These are phyloP conservation scores for Chaetomium fimeti DNA, from an alignment of 495 filamentous ascomycete species.

Conservation along the genomic window DNA sequence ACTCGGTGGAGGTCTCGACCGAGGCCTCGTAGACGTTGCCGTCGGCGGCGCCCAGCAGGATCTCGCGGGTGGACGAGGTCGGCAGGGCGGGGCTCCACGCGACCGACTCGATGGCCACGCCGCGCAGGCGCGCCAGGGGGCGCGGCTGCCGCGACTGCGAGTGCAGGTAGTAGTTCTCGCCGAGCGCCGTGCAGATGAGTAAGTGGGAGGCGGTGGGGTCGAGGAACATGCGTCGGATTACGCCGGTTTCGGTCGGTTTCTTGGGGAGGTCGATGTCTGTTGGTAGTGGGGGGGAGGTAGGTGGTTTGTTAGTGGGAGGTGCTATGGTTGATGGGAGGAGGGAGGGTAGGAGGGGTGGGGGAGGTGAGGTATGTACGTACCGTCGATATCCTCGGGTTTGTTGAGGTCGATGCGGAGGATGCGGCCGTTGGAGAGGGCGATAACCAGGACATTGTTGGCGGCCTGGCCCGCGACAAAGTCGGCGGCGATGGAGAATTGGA, in stretches of 20 bases:
- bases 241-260: conserved; percentile 81
- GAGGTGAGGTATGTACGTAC: conserved; percentile 44
- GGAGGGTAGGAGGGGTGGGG: not conserved
- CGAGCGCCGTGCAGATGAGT: conserved; percentile 83
- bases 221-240: conserved; percentile 93
- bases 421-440: conserved; percentile 83
- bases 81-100: conserved; percentile 98
- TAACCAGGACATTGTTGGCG: conserved; percentile 91
- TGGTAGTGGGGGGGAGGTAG: not conserved
- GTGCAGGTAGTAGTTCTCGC: conserved; percentile 97
- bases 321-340: not conserved
- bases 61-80: conserved; percentile 90
- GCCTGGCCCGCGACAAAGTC: conserved; percentile 96
- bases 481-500: conserved; percentile 85
- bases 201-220: conserved; percentile 95
- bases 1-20: conserved; percentile 89
- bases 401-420: conserved; percentile 94
- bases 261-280: conserved; percentile 95
- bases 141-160: conserved; percentile 88
- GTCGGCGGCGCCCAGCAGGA: conserved; percentile 87
- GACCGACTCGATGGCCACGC: conserved; percentile 80
- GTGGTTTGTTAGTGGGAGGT: conserved; percentile 5
- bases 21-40: conserved; percentile 95
- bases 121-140: conserved; percentile 75
- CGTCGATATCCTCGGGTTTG: conserved; percentile 90